A percentile compares a stretch with the other conserved stretches of the same genome.
These are phyloP conservation scores for Termitomyces sp. DNA, from an alignment of 768 basidiomycete species.

Conservation along the genomic window DNA sequence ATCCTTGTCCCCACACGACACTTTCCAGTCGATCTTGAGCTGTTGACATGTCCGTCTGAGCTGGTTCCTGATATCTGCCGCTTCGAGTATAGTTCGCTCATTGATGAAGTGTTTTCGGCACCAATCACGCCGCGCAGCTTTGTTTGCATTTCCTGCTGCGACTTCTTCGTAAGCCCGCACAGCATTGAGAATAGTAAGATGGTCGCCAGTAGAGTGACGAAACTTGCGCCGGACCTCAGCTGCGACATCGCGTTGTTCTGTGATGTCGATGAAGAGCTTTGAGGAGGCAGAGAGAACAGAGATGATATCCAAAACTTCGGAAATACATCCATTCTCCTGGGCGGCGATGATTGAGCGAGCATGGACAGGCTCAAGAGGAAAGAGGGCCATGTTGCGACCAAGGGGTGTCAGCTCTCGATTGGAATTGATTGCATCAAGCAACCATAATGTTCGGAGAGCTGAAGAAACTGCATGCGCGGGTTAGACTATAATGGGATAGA, in stretches of 20 bases:
- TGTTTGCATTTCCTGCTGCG: conserved; percentile 34
- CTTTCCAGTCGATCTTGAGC: conserved; percentile 52
- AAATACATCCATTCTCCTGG: conserved; percentile 61
- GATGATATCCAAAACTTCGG: conserved; percentile 80
- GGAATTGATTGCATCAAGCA: conserved; percentile 74
- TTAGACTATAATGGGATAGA: neutral
- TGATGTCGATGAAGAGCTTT: conserved; percentile 73
- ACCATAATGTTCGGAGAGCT: conserved; percentile 66
- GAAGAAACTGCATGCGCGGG: conserved; percentile 39
- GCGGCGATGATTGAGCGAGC: conserved; percentile 81
- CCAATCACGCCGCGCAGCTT: conserved; percentile 60
- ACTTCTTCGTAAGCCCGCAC: conserved; percentile 76
- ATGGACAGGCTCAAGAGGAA: conserved; percentile 86
- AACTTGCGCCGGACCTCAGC: conserved; percentile 73
- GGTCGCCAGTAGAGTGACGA: conserved; percentile 81
- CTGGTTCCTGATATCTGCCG: conserved; percentile 76
- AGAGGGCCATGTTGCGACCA: conserved; percentile 82
- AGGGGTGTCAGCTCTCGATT: conserved; percentile 59
- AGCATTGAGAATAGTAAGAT: conserved; percentile 85
- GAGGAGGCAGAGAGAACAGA: conserved; percentile 79
- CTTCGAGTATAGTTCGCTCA: conserved; percentile 73
- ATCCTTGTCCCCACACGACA: conserved; percentile 56
- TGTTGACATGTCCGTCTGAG: conserved; percentile 60
- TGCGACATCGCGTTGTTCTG: conserved; percentile 69
- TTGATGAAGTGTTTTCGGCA: conserved; percentile 82